Percentiles rank a stretch among this genome's conserved stretches.
These are phyloP conservation scores for Fusarium sp. DNA, from an alignment of 2,329 filamentous ascomycete species.

Conservation along the genomic window DNA sequence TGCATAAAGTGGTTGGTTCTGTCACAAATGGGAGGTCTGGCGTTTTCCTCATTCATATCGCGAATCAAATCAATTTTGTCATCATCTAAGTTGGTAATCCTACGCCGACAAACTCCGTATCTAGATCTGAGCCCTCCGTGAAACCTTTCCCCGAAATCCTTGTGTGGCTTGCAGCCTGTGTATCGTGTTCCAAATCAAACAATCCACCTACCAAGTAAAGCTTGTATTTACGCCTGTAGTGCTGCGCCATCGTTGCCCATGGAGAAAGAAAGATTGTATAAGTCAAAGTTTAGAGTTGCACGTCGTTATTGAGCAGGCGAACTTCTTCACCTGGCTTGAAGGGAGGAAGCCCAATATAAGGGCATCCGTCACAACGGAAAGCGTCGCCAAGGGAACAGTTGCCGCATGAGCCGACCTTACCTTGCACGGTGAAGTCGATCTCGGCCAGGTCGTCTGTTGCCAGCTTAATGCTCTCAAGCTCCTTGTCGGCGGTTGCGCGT, in stretches of 20 bases:
- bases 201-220: slow-evolving; percentile 33
- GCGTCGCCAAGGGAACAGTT: slow-evolving; percentile 95
- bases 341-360: slow-evolving; percentile 90
- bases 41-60: slow-evolving; percentile 23
- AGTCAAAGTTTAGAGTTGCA: slow-evolving; percentile 71
- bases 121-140: slow-evolving; percentile 38
- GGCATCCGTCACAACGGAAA: slow-evolving; percentile 76
- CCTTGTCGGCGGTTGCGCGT: slow-evolving; percentile 69
- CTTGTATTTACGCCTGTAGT: slow-evolving; percentile 39
- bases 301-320: slow-evolving; percentile 82
- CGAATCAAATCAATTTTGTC: slow-evolving; percentile 31
- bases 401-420: slow-evolving; percentile 93
- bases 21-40: slow-evolving; percentile 29
- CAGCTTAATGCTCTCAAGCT: slow-evolving; percentile 77
- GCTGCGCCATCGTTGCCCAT: slow-evolving; percentile 30
- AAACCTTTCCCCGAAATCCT: slow-evolving; percentile 30
- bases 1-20: slow-evolving; percentile 24
- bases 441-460: slow-evolving; percentile 80
- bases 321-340: slow-evolving; percentile 99
- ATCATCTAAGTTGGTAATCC: slow-evolving; percentile 35
- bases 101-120: slow-evolving; percentile 39
- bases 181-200: slow-evolving; percentile 29
- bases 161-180: slow-evolving; percentile 21
- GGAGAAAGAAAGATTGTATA: not conserved
- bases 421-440: slow-evolving; percentile 96